Percentiles rank a stretch among this genome's conserved stretches.
Conservation (phyloP, 768 basidiomycete species). For the Hygrophorus pudorinus region DNA sequence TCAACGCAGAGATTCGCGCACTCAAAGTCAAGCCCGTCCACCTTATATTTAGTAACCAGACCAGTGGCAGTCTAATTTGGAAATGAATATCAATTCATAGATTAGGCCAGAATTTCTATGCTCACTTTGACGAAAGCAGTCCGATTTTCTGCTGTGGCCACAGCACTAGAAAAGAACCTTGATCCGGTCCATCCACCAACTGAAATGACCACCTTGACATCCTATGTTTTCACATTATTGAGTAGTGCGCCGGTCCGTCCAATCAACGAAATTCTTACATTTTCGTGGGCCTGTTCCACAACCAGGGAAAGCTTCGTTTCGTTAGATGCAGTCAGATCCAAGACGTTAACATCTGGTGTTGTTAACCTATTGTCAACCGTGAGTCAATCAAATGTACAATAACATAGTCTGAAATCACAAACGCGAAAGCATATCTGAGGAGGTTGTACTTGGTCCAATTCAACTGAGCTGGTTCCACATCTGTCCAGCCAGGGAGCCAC, state of each 20-base stretch:
- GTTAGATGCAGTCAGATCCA: conserved; percentile 33
- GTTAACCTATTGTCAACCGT: conserved; percentile 21
- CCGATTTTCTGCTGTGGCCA: conserved; percentile 47
- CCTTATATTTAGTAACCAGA: conserved; percentile 36
- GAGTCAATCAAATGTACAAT: neutral
- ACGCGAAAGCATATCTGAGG: conserved; percentile 66
- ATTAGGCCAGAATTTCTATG: too few relatives aligned
- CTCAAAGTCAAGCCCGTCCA: conserved; percentile 55
- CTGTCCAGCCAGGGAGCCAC: conserved; percentile 67
- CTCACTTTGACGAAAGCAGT: conserved; percentile 47
- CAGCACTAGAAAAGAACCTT: conserved; percentile 48
- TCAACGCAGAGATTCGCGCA: conserved; percentile 10
- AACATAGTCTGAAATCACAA: conserved; percentile 21
- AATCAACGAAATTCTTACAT: conserved; percentile 21
- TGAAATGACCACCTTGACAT: conserved; percentile 44
- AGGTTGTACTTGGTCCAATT: conserved; percentile 61
- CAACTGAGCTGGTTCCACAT: conserved; percentile 36
- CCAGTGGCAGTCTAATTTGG: conserved; percentile 3
- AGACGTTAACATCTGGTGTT: conserved; percentile 21
- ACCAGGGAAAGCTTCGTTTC: conserved; percentile 41
- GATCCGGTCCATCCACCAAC: conserved; percentile 70
- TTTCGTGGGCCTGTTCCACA: conserved; percentile 33
- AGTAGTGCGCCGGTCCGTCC: neutral
- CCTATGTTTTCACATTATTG: conserved; percentile 21
- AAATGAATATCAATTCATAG: too few relatives aligned